Base-by-base conservation (phyloP, 1,284 basidiomycete genomes). In the Inonotus hispidus region DNA sequence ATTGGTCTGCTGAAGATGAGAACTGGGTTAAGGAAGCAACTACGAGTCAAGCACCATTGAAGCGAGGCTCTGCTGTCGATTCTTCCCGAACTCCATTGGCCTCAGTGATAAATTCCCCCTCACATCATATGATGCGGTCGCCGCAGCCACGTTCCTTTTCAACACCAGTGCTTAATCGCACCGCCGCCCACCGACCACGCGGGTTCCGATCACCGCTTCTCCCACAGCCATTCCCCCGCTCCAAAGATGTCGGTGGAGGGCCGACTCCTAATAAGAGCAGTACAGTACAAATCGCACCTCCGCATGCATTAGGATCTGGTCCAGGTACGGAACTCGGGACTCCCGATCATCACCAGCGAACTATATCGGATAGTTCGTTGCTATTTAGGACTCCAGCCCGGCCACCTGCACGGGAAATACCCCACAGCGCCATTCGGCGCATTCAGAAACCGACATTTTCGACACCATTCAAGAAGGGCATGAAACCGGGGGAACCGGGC, bases 391-490 rank as follows among this genome's bases (percentile, higher is more conserved):
- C 77, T 29, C 75, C 78, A 14, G 62, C 66, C 62, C 69, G 71
- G 58, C 53, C 71, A 1, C 35, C 58, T 76, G 11, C 75, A 75
- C 0, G 68, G 75, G 25, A 77, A 75, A 0, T 73, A 73, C 10
- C 70, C 70, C 11, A 64, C 67, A 21, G 59, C 46, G 65, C 57
- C 56, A 60, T 39, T 32, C 66, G 72, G 61, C 66, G 72, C 61
- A 58, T 75, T 70, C 53, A 68, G 14, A 68, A 62, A 56, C 45
- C 75, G 23, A 77, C 73, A 55, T 92, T 92, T 66, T 71, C 79
- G 1, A 90, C 88, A 0, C 89, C 89, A 0, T 91, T 91, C 72
- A 92, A 90, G 70, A 63, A 72, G 5, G 82, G 80, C 1, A 75
- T 82, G 74, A 74, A 73, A 47, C 84, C 83, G 21, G 81, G 81